Evolutionary conservation across 2,329 filamentous ascomycete genomes (phyloP).

Genomic region (Venturia oleaginea): DNA sequence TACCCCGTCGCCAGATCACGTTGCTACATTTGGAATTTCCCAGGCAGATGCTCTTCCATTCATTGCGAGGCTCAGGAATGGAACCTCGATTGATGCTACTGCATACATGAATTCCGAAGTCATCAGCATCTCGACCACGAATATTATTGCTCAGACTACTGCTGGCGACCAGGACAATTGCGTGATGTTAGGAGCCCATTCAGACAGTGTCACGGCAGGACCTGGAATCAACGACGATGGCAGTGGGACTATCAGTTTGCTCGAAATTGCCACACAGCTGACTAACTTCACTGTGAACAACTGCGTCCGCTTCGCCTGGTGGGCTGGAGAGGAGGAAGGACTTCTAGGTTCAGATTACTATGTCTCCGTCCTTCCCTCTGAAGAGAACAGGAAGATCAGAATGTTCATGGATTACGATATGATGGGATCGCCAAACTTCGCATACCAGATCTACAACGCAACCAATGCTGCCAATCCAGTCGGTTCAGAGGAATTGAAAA

Average conservation of each 20-base stretch:
- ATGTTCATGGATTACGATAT: constrained; percentile 36
- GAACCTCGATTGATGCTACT: constrained; percentile 22
- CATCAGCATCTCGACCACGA: constrained; percentile 18
- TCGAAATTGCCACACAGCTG: constrained; percentile 30
- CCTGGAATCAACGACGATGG: constrained; percentile 35
- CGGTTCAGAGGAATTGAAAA: constrained; percentile 25
- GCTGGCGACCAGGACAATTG: constrained; percentile 27
- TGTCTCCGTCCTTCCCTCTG: constrained; percentile 23
- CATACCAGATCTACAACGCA: constrained; percentile 28
- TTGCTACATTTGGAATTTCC: constrained; percentile 60
- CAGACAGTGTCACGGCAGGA: constrained; percentile 27
- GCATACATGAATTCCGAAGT: constrained; percentile 8
- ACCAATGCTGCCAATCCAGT: constrained; percentile 25
- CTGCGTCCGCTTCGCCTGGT: constrained; percentile 32
- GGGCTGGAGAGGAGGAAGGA: constrained; percentile 31
- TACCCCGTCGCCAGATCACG: constrained; percentile 41
- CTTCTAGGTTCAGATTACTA: constrained; percentile 29
- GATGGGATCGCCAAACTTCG: constrained; percentile 30
- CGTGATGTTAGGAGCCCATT: constrained; percentile 29
- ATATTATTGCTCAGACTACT: constrained; percentile 30
- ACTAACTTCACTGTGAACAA: constrained; percentile 30
- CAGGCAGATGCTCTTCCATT: constrained; percentile 50
- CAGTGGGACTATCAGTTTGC: constrained; percentile 27
- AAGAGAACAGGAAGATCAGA: constrained; percentile 26
- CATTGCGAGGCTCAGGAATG: constrained; percentile 43